A percentile compares a stretch with the other conserved stretches of the same genome.
These are phyloP conservation scores for Chlamydomonas sphaeroides DNA, from an alignment of 139 green algal species.

Conservation along the genomic window DNA sequence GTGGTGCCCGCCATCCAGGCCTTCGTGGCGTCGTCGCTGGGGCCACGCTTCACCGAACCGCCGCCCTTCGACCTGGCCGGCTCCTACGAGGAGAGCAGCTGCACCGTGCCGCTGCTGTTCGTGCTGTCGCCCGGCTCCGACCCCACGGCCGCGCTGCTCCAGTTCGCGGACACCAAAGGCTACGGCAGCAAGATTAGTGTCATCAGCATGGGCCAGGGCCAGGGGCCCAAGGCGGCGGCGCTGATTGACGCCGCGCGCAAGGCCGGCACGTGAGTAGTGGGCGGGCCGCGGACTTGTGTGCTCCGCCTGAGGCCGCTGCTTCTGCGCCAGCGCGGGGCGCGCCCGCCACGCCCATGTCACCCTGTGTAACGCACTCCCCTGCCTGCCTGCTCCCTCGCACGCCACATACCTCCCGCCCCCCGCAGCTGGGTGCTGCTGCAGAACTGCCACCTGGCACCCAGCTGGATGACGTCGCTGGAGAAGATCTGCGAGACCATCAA, in stretches of 20 bases:
- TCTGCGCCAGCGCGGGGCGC: too few species aligned
- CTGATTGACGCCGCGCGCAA: slow-evolving; percentile 66
- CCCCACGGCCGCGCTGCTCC: slow-evolving; percentile 70
- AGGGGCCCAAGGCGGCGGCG: slow-evolving; percentile 75
- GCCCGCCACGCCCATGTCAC: too few species aligned
- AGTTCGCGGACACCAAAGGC: slow-evolving; percentile 59
- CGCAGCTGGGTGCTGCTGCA: slow-evolving; percentile 62
- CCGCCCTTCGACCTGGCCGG: slow-evolving; percentile 65
- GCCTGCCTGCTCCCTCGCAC: too few species aligned
- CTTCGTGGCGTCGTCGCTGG: slow-evolving; percentile 50
- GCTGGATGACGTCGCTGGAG: slow-evolving; percentile 78
- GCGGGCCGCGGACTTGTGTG: too few species aligned
- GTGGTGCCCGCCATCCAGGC: slow-evolving; percentile 58
- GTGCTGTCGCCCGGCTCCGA: slow-evolving; percentile 74
- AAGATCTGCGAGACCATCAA: slow-evolving; percentile 76
- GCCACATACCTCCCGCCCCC: too few species aligned
- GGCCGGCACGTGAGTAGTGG: slow-evolving; percentile 42
- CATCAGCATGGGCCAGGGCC: slow-evolving; percentile 75
- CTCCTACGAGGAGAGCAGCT: slow-evolving; percentile 58
- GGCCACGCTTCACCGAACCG: slow-evolving; percentile 60
- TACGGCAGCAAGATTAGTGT: slow-evolving; percentile 50
- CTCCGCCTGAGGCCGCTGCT: too few species aligned
- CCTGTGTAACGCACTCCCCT: too few species aligned
- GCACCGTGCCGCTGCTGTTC: slow-evolving; percentile 71
- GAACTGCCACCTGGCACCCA: slow-evolving; percentile 80